A percentile compares a stretch with the other conserved stretches of the same genome.
These are phyloP conservation scores for Triticum urartu DNA, from an alignment of 176 grass and related monocot genomes.

Conservation along the genomic window DNA sequence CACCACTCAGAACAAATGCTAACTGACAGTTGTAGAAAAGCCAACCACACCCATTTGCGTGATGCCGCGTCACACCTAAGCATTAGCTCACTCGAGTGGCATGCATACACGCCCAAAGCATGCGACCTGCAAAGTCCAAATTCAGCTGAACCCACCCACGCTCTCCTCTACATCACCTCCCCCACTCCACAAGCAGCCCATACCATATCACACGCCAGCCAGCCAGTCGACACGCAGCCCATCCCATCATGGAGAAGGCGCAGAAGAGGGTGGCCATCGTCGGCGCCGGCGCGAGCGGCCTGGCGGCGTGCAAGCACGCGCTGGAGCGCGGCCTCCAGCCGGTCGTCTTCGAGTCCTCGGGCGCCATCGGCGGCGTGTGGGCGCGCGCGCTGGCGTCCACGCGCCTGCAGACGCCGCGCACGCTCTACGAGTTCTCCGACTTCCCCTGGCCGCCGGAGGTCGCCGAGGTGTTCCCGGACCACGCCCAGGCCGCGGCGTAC, in stretches of 20 bases:
- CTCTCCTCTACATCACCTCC: too few relatives aligned
- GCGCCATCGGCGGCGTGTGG: conserved; percentile 52
- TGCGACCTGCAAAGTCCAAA: neutral
- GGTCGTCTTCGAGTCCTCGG: conserved; percentile 41
- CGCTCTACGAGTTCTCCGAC: conserved; percentile 44
- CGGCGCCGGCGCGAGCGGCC: conserved; percentile 57
- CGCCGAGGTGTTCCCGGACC: conserved; percentile 30
- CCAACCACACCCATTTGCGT: neutral
- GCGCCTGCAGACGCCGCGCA: conserved; percentile 42
- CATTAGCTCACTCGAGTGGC: neutral
- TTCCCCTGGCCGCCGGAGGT: conserved; percentile 45
- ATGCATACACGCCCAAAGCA: neutral
- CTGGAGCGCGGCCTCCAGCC: conserved; percentile 44
- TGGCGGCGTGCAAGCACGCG: conserved; percentile 56
- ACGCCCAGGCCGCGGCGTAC: conserved; percentile 44
- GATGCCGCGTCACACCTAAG: neutral
- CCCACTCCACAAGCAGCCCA: too few relatives aligned
- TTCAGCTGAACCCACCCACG: neutral
- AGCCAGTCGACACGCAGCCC: too few relatives aligned
- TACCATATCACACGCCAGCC: neutral
- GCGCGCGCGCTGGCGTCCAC: conserved; percentile 41
- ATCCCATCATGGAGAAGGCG: neutral
- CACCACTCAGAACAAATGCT: neutral
- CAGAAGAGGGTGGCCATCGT: conserved; percentile 35
- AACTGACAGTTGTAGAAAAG: neutral